A percentile compares a stretch with the other conserved stretches of the same genome.
These are phyloP conservation scores for Globisporangium paroecandrum DNA, from an alignment of 352 stramenopile genomes.

Conservation along the genomic window DNA sequence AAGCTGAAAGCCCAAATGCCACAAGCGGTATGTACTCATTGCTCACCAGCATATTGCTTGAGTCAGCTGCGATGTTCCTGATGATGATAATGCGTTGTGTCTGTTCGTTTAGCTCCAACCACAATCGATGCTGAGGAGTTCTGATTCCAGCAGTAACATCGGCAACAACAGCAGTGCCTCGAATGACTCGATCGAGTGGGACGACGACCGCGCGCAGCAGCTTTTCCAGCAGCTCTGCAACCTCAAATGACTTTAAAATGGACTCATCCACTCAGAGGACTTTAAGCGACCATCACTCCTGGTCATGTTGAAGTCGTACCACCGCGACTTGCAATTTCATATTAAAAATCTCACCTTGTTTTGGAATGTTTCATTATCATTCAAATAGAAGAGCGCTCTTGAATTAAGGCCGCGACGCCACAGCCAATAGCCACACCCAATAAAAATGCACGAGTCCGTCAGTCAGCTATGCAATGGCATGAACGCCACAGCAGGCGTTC, in stretches of 20 bases:
- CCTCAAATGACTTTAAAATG: conserved; percentile 15
- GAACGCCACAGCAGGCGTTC: no score
- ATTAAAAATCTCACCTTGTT: neutral
- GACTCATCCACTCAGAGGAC: neutral
- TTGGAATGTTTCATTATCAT: neutral
- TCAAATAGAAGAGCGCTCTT: conserved; percentile 10
- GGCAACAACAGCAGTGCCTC: neutral
- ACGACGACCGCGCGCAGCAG: conserved; percentile 53
- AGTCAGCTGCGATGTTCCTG: no score
- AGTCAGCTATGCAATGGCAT: neutral
- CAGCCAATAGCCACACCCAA: conserved; percentile 8
- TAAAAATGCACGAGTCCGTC: neutral
- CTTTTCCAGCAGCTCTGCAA: conserved; percentile 67
- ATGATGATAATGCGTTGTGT: neutral
- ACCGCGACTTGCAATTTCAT: neutral
- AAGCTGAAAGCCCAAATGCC: neutral
- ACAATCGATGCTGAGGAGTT: neutral
- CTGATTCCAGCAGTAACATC: neutral
- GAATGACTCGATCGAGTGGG: conserved; percentile 26
- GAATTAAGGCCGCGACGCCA: neutral
- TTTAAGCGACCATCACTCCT: conserved; percentile 9
- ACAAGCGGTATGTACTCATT: neutral
- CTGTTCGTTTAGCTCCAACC: neutral
- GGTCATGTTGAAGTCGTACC: conserved; percentile 10
- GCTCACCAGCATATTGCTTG: neutral